Base-by-base conservation (phyloP, 1,284 basidiomycete species). In the Retiboletus flavoniger region DNA sequence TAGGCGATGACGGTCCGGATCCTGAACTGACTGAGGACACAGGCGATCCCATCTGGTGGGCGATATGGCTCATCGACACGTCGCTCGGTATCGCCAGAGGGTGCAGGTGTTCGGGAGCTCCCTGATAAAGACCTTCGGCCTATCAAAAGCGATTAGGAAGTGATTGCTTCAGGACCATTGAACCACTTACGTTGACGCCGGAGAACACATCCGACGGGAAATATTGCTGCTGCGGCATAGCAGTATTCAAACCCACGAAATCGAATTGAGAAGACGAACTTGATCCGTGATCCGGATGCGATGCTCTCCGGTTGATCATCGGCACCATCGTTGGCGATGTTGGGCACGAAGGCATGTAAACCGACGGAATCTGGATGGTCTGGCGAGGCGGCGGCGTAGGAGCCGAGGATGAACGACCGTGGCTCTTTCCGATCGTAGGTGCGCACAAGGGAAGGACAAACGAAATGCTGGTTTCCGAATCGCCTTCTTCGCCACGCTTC, bases 321-420 rank as follows among this genome's bases (percentile, higher is more conserved):
- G 82, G 79, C 9, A 81, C 61, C 48, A 79, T 73, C 5, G 80
- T 80, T 5, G 85, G 83, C 29, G 85, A 84, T 6, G 81, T 76
- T 10, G 85, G 83, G 64, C 83, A 84, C n/a, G 84, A 85, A 9
- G 83, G 78, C 38, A 82, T 78, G 72, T 80, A 83, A 21, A 87
- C 76, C 53, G 77, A 78, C 16, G 86, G 87, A 29, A 89, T 74
- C 63, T 80, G 79, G 62, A 88, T 84, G 5, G 78, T 74, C 70
- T 87, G 85, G 61, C 73, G 82, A 42, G 62, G 80, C 55, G 78
- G 83, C 58, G 77, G 84, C 57, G 74, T 85, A 55, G 77, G 81
- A 54, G 68, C 78, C 61, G 77, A 87, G 51, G 69, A 74, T 5
- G 79, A 82, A 26, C 81, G 81, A 39, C 77, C 75, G 53, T 79